These are phyloP conservation scores for Zelopaecilomyces penicillatus DNA, from an alignment of 2,329 filamentous ascomycete genomes.

Conservation along the genomic window DNA sequence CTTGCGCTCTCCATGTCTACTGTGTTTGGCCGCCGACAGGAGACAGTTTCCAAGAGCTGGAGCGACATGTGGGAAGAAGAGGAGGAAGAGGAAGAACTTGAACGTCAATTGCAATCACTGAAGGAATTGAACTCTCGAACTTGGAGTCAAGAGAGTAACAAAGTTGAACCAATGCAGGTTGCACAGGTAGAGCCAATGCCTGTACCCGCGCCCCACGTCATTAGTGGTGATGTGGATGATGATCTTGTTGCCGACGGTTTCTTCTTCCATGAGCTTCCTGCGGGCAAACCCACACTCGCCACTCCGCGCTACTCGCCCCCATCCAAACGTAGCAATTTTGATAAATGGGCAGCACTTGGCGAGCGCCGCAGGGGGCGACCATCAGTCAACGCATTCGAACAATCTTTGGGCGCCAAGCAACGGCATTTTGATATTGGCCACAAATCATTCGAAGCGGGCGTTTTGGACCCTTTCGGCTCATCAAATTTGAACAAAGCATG, in stretches of 20 bases:
- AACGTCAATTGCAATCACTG: conserved; percentile 49
- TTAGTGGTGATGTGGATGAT: conserved; percentile 48
- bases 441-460: conserved; percentile 39
- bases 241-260: conserved; percentile 62
- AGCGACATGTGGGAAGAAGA: conserved; percentile 98
- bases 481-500: conserved; percentile 27
- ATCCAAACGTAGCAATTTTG: conserved; percentile 53
- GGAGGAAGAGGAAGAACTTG: conserved; percentile 63
- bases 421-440: conserved; percentile 40
- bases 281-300: conserved; percentile 27
- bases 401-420: conserved; percentile 40
- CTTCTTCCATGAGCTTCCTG: conserved; percentile 60
- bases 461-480: conserved; percentile 38
- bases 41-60: conserved; percentile 94
- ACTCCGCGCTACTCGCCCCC: conserved; percentile 55
- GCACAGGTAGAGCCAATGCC: conserved; percentile 13
- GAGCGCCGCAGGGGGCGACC: conserved; percentile 67
- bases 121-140: conserved; percentile 65
- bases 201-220: conserved; percentile 17
- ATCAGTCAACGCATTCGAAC: conserved; percentile 41
- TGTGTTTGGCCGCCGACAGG: conserved; percentile 69
- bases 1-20: conserved; percentile 64
- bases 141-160: conserved; percentile 69
- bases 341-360: conserved; percentile 87
- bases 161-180: conserved; percentile 23